phyloP scores from a whole-genome alignment of 768 basidiomycete species.

The Dictyophora rubrovolvata region DNA sequence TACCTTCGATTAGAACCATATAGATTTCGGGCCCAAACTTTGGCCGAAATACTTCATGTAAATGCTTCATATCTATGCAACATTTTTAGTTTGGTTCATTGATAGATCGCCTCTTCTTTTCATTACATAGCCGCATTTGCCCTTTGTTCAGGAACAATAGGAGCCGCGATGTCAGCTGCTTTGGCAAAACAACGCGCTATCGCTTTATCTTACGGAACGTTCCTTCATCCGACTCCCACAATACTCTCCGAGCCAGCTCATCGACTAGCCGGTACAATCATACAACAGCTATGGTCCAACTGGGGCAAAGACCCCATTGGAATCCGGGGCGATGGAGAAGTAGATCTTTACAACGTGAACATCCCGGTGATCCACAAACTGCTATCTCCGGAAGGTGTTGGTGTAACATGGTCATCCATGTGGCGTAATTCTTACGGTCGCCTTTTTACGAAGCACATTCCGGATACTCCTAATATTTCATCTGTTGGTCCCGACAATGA shows the following conservation, averaged over 20 bases:
- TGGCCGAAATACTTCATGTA: slow-evolving; percentile 76
- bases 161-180: slow-evolving; percentile 76
- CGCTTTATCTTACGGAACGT: slow-evolving; percentile 81
- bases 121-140: slow-evolving; percentile 60
- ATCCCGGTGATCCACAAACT: slow-evolving; percentile 70
- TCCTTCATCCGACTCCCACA: slow-evolving; percentile 56
- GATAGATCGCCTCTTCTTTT: not conserved
- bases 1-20: not conserved
- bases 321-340: slow-evolving; percentile 42
- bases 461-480: slow-evolving; percentile 14
- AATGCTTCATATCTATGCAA: slow-evolving; percentile 13
- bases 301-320: slow-evolving; percentile 69
- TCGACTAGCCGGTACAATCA: slow-evolving; percentile 52
- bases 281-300: slow-evolving; percentile 66
- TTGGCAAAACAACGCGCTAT: slow-evolving; percentile 66
- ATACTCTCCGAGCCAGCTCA: slow-evolving; percentile 63
- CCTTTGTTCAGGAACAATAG: slow-evolving; percentile 86
- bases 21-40: slow-evolving; percentile 82
- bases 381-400: slow-evolving; percentile 47
- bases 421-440: slow-evolving; percentile 81
- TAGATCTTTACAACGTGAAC: slow-evolving; percentile 82
- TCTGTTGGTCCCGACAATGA: slow-evolving; percentile 37
- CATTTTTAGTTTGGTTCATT: not conserved
- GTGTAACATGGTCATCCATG: slow-evolving; percentile 70
- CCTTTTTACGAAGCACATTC: slow-evolving; percentile 49